These are phyloP conservation scores for Aspergillus spinulosporus DNA, from an alignment of 2,329 filamentous ascomycete genomes.

Conservation along the genomic window DNA sequence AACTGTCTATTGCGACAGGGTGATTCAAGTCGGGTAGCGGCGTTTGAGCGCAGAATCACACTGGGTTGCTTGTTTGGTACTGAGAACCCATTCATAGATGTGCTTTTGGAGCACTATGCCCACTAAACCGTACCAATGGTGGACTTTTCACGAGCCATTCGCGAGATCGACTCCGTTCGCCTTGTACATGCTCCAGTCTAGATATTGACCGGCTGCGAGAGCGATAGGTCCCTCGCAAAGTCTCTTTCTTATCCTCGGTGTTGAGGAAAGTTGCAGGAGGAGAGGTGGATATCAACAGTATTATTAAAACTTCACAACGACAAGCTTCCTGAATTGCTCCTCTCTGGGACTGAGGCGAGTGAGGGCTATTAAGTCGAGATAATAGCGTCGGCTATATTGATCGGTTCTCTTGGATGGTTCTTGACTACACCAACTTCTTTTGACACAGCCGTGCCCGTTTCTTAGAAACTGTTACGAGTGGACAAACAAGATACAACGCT, in stretches of 20 bases:
- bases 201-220: constrained; percentile 1
- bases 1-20: constrained; percentile 12
- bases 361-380: background rate
- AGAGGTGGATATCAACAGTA: background rate
- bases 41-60: constrained; percentile 13
- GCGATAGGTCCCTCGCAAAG: background rate
- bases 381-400: background rate
- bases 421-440: background rate
- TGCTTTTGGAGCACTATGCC: constrained; percentile 20
- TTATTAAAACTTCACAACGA: background rate
- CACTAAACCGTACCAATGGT: constrained; percentile 27
- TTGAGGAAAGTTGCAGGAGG: background rate
- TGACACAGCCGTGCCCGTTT: background rate
- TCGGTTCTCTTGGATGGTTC: background rate
- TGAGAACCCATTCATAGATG: constrained; percentile 26
- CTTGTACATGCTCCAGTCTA: constrained; percentile 10
- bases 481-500: background rate
- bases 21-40: constrained; percentile 19
- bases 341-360: background rate
- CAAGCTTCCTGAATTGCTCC: background rate
- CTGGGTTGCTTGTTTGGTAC: constrained; percentile 10
- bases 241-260: too few species aligned
- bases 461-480: background rate
- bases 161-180: constrained; percentile 19
- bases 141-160: constrained; percentile 27